Conservation (phyloP, 2,329 filamentous ascomycete species). For the Claviceps monticola region DNA sequence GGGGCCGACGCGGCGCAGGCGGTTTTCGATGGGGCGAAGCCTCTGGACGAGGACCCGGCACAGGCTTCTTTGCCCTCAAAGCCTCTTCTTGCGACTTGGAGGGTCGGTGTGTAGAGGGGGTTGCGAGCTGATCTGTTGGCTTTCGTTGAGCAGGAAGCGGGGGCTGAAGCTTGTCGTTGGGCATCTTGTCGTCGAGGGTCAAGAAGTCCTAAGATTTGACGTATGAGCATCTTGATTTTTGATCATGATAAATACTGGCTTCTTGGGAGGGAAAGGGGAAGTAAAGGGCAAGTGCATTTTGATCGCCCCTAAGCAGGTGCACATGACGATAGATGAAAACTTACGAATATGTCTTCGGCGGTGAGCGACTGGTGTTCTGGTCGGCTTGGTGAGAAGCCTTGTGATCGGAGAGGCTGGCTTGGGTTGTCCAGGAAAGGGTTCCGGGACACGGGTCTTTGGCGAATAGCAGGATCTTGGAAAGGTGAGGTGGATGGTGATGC, state of each 20-base stretch:
- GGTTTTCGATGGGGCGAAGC: conserved; percentile 22
- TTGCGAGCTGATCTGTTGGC: conserved; percentile 15
- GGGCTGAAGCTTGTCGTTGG: conserved; percentile 19
- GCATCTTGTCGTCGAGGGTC: conserved; percentile 46
- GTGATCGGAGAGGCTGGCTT: conserved; percentile 24
- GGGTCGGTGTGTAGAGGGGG: conserved; percentile 37
- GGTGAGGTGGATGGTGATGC: conserved; percentile 36
- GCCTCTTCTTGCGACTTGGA: conserved; percentile 55
- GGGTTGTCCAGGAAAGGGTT: conserved; percentile 62
- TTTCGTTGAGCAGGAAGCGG: conserved; percentile 27
- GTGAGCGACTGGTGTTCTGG: conserved; percentile 34
- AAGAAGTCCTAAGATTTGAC: conserved; percentile 45
- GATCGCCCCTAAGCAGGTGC: not conserved
- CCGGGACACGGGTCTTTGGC: conserved; percentile 47
- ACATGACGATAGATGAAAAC: conserved; percentile 23
- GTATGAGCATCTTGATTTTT: not conserved
- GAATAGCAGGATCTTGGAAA: conserved; percentile 40
- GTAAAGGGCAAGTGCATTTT: not conserved
- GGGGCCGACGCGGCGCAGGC: conserved; percentile 34
- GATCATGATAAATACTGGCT: not conserved
- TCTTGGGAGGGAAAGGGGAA: not conserved
- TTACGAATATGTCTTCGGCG: conserved; percentile 64
- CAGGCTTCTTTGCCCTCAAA: conserved; percentile 30
- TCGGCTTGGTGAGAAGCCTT: conserved; percentile 35
- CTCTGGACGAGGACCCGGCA: conserved; percentile 17